Evolutionary conservation across 257 asterid species (phyloP), one percentile per base, ranked within the genome.

Genomic region (Capsicum rhomboideum): DNA sequence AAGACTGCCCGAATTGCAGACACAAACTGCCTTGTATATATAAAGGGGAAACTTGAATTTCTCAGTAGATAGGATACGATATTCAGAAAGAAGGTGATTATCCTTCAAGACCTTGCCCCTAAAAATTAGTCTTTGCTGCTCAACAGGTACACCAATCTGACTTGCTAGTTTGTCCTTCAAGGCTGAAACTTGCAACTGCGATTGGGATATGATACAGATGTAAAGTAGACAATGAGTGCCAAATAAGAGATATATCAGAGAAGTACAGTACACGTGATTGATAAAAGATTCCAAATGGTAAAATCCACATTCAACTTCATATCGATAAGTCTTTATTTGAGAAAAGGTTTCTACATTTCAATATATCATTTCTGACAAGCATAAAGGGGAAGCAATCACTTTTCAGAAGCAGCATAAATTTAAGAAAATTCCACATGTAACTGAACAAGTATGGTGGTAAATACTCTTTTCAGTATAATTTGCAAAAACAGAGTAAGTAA

Each of bases 71-170:
- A 88, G 97, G 97, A 94, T 94, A 93, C 97, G 83, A 79, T 94
- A 93, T 75, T 87, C 95, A 28, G 97, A 93, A 85, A 94, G 95
- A 90, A 74, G 90, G 85, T 89, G 93, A 64, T 91, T 90, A 85
- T 93, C 97, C 88, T 92, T 90, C 93, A 94, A 87, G 88, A 93
- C 97, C 90, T 92, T 94, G 91, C 97, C 97, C 90, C 95, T 90
- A 84, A 92, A 94, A 88, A 93, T 94, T 54, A 94, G 94, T 14
- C 97, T 96, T 74, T 94, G 98, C 88, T 89, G 97, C 87, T 83
- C 94, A 85, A 91, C 94, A n/a, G 98, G 98, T 69, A 93, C 92
- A 75, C 97, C 94, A 77, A 82, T 87, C 89, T 90, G 88, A 86
- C 88, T 55, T 53, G 98, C 91, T 87, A 94, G 88, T 87, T 91